These are phyloP conservation scores for Alternaria viburni DNA, from an alignment of 2,329 filamentous ascomycete genomes.

Conservation along the genomic window DNA sequence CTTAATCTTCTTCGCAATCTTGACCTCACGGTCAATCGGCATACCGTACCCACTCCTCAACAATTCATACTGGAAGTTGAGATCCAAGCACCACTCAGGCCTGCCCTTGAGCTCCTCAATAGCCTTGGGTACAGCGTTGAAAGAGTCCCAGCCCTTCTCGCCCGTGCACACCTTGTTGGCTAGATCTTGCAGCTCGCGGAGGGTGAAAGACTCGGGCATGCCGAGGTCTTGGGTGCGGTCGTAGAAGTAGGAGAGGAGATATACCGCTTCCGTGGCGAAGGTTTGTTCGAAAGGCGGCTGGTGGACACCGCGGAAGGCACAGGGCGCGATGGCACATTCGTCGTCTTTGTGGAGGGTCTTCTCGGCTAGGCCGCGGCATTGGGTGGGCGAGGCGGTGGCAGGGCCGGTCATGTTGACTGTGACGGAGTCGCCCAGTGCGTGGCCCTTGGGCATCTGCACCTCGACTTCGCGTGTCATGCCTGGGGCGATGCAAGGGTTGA, in stretches of 20 bases:
- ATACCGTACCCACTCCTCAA: conserved; percentile 97
- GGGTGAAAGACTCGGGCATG: conserved; percentile 97
- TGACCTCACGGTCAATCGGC: conserved; percentile 94
- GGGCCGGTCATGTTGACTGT: conserved; percentile 90
- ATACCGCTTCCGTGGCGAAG: conserved; percentile 88
- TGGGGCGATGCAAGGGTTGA: conserved; percentile 86
- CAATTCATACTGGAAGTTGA: conserved; percentile 95
- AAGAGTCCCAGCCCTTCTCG: conserved; percentile 78
- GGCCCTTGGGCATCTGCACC: conserved; percentile 70
- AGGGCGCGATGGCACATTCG: conserved; percentile 82
- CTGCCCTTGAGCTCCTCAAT: conserved; percentile 79
- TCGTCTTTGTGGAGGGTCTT: conserved; percentile 88
- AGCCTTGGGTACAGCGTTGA: conserved; percentile 76
- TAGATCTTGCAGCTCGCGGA: conserved; percentile 87
- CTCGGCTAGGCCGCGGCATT: conserved; percentile 90
- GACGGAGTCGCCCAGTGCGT: conserved; percentile 68
- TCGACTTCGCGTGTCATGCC: conserved; percentile 77
- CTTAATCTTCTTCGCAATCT: conserved; percentile 99
- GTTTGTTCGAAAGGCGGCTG: conserved; percentile 93
- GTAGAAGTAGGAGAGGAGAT: conserved; percentile 97
- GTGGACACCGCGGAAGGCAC: conserved; percentile 97
- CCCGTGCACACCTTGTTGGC: conserved; percentile 85
- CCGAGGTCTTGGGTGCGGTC: conserved; percentile 92
- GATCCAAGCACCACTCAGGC: conserved; percentile 90
- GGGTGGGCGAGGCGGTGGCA: conserved; percentile 73